A percentile compares a stretch with the other conserved stretches of the same genome.
These are phyloP conservation scores for Geotrichum candidum DNA, from an alignment of 1,139 yeast species.

Conservation along the genomic window DNA sequence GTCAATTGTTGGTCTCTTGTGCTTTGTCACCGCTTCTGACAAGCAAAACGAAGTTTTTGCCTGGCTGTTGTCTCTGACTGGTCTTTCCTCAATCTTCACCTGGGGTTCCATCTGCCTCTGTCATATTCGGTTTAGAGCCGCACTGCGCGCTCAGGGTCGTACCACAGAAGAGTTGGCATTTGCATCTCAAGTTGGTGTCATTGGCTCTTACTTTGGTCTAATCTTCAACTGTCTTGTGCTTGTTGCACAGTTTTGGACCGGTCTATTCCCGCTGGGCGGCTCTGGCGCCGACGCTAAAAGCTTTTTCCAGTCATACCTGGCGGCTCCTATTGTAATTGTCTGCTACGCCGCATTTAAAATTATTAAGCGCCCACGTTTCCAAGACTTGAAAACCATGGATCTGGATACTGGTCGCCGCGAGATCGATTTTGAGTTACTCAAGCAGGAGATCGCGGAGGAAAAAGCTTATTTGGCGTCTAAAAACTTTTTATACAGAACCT, in stretches of 20 bases:
- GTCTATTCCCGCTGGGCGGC: conserved; percentile 60
- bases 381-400: conserved; percentile 49
- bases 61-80: conserved; percentile 81
- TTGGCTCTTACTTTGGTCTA: conserved; percentile 65
- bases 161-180: conserved; percentile 61
- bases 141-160: conserved; percentile 61
- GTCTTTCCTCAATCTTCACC: conserved; percentile 75
- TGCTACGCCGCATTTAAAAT: conserved; percentile 49
- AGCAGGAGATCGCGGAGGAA: conserved; percentile 49
- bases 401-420: conserved; percentile 51
- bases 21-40: conserved; percentile 63
- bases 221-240: conserved; percentile 57
- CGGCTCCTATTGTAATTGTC: conserved; percentile 47
- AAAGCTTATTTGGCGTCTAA: conserved; percentile 36
- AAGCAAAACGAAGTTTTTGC: conserved; percentile 61
- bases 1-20: conserved; percentile 56
- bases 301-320: conserved; percentile 52
- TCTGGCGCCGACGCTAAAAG: conserved; percentile 38
- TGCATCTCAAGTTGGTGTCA: conserved; percentile 59
- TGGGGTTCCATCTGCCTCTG: conserved; percentile 77
- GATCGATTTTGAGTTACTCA: conserved; percentile 47
- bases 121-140: conserved; percentile 73
- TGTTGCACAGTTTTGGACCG: conserved; percentile 77
- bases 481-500: conserved; percentile 38
- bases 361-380: conserved; percentile 41